phyloP scores from a whole-genome alignment of 306 rosid species.

The Pterocarpus macrocarpus region DNA sequence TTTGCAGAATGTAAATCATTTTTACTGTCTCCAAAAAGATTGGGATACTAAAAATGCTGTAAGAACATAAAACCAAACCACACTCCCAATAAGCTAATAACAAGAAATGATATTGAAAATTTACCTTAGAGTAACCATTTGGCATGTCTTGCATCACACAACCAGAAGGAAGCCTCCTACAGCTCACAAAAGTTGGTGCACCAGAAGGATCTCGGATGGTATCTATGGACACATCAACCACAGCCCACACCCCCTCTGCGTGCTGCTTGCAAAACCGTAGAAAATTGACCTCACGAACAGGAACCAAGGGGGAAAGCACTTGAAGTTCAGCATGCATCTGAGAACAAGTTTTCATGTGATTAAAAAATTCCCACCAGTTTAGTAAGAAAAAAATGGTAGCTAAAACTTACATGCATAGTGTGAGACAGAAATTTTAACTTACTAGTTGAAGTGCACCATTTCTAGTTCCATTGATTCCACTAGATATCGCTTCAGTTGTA shows the following conservation, averaged over 20 bases:
- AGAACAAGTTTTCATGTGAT: not conserved
- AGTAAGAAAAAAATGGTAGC: not conserved
- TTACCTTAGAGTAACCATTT: constrained; percentile 89
- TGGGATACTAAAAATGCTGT: constrained; percentile 36
- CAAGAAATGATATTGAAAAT: not conserved
- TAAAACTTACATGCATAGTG: too few species aligned
- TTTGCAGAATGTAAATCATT: constrained; percentile 35
- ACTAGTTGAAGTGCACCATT: constrained; percentile 91
- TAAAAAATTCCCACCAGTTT: not conserved
- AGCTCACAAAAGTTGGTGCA: constrained; percentile 61
- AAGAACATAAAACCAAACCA: not conserved
- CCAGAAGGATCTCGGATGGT: constrained; percentile 66
- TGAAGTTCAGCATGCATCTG: constrained; percentile 94
- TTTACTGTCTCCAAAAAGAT: constrained; percentile 49
- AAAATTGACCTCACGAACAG: constrained; percentile 80
- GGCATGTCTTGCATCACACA: constrained; percentile 95
- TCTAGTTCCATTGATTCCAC: constrained; percentile 87
- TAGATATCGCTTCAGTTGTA: constrained; percentile 75
- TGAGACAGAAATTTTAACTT: not conserved
- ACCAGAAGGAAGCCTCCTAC: constrained; percentile 92
- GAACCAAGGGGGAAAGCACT: constrained; percentile 90
- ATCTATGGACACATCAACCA: constrained; percentile 85
- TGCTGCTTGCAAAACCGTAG: constrained; percentile 90
- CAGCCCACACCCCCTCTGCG: constrained; percentile 93
- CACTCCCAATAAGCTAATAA: not conserved